A percentile compares a stretch with the other conserved stretches of the same genome.
Conservation (phyloP, 1,284 basidiomycete species). For the Cryptococcus depauperatus region DNA sequence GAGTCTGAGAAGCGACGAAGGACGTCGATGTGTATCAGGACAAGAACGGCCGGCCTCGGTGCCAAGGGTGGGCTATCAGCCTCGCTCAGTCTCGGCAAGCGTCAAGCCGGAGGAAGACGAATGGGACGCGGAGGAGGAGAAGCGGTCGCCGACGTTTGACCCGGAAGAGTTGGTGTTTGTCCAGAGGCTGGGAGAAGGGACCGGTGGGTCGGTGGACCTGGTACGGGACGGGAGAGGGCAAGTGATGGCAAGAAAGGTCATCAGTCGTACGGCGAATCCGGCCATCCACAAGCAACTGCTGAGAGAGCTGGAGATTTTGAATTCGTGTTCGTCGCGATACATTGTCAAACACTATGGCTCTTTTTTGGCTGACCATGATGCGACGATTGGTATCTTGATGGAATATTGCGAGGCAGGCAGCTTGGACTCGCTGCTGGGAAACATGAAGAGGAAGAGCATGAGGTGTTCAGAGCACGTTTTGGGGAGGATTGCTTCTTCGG, state of each 20-base stretch:
- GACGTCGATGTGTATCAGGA: neutral
- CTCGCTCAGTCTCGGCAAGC: neutral
- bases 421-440: slow-evolving; percentile 77
- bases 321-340: slow-evolving; percentile 72
- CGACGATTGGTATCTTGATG: slow-evolving; percentile 93
- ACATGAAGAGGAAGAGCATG: slow-evolving; percentile 68
- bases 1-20: slow-evolving; percentile 3
- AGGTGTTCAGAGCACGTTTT: slow-evolving; percentile 86
- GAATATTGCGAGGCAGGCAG: slow-evolving; percentile 78
- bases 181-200: slow-evolving; percentile 79
- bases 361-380: slow-evolving; percentile 84
- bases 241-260: slow-evolving; percentile 91
- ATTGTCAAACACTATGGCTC: slow-evolving; percentile 92
- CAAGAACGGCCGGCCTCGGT: neutral
- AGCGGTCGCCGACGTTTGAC: slow-evolving; percentile 25
- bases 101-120: slow-evolving; percentile 2
- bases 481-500: slow-evolving; percentile 83
- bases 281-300: slow-evolving; percentile 75
- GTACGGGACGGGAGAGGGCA: slow-evolving; percentile 69
- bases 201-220: slow-evolving; percentile 89
- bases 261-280: slow-evolving; percentile 88
- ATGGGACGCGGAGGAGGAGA: slow-evolving; percentile 1
- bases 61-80: neutral
- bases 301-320: slow-evolving; percentile 84
- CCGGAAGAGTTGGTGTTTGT: slow-evolving; percentile 62